Conservation (phyloP, 208 protist species). For the Porcisia deanei region DNA sequence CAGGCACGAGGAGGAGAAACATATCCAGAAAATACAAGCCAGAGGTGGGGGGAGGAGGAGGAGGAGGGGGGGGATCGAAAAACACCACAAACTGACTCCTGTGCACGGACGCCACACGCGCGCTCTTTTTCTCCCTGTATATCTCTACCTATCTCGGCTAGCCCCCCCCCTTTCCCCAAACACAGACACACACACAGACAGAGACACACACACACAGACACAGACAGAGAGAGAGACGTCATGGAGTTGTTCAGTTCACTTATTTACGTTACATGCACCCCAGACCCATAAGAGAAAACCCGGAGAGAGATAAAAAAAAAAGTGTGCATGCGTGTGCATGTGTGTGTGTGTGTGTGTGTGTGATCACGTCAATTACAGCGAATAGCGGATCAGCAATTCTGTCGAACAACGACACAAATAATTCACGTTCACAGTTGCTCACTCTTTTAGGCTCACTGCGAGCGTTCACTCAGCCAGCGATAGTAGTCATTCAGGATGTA, state of each 20-base stretch:
- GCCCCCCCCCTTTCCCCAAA: neutral
- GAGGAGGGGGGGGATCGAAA: neutral
- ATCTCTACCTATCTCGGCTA: neutral
- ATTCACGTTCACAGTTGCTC: too few relatives aligned
- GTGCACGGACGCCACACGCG: too few relatives aligned
- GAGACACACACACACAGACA: neutral
- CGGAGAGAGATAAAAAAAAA: neutral
- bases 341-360: neutral
- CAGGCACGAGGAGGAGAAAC: neutral
- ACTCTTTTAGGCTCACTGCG: constrained; percentile 15
- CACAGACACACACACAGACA: neutral
- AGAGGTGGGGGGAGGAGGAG: neutral
- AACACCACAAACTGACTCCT: too few relatives aligned
- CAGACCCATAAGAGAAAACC: too few relatives aligned
- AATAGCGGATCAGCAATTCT: neutral
- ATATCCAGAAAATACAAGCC: neutral
- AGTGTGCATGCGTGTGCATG: neutral
- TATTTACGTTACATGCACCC: too few relatives aligned
- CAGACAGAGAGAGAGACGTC: neutral
- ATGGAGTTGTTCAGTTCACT: neutral
- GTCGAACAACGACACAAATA: neutral
- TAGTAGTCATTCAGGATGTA: constrained; percentile 93
- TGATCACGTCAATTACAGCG: neutral
- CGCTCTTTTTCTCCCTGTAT: too few relatives aligned
- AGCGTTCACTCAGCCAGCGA: constrained; percentile 81